Evolutionary conservation across 1,284 basidiomycete species (phyloP).

Genomic region (Phylloporus sp.): DNA sequence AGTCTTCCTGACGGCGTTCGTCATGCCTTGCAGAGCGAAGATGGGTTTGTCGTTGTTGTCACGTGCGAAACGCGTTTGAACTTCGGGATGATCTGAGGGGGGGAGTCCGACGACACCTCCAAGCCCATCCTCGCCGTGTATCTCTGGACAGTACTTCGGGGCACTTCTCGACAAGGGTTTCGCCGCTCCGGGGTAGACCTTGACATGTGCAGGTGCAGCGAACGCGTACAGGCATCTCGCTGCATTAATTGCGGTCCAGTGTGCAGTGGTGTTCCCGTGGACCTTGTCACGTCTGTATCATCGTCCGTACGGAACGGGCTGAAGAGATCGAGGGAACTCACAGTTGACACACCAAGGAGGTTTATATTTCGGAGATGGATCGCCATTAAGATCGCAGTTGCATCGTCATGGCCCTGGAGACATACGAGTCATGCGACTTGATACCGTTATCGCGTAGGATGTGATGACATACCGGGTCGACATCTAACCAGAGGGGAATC

Average conservation of each 20-base stretch:
- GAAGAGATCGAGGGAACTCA: conserved; percentile 36
- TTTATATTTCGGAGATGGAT: conserved; percentile 63
- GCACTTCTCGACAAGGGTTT: conserved; percentile 60
- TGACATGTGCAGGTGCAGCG: conserved; percentile 56
- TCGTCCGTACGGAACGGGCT: background rate
- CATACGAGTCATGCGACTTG: conserved; percentile 1
- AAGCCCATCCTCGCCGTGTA: conserved; percentile 80
- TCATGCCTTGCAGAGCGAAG: conserved; percentile 70
- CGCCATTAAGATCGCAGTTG: conserved; percentile 77
- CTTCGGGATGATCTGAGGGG: conserved; percentile 45
- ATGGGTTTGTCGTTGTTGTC: conserved; percentile 43
- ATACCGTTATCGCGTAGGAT: background rate
- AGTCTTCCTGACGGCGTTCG: conserved; percentile 51
- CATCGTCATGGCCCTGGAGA: conserved; percentile 82
- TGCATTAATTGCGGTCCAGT: background rate
- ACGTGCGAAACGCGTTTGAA: conserved; percentile 51
- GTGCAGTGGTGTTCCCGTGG: conserved; percentile 40
- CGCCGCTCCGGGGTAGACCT: conserved; percentile 68
- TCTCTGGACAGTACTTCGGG: conserved; percentile 64
- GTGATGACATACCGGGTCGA: conserved; percentile 50
- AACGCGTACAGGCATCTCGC: conserved; percentile 68
- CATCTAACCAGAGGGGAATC: conserved; percentile 54
- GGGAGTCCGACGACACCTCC: conserved; percentile 81
- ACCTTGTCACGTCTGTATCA: conserved; percentile 49
- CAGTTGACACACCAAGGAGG: conserved; percentile 81